Evolutionary conservation across 352 stramenopile species (phyloP), one percentile per base, ranked within the genome.

Genomic region (Globisporangium mamillatum): DNA sequence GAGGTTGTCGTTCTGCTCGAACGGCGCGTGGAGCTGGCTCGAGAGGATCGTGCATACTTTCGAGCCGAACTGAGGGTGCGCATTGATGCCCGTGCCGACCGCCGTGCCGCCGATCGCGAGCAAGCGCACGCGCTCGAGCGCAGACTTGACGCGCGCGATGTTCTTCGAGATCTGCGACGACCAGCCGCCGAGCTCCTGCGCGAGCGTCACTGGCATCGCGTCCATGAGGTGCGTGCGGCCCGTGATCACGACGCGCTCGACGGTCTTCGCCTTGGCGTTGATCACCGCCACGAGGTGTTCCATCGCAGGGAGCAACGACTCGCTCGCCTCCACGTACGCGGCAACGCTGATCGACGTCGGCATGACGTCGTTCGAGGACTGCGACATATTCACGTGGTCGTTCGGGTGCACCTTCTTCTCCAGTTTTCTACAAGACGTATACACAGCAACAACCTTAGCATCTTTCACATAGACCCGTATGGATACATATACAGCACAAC

Each of bases 381-480:
- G 82, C 18, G 74, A 86, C 77, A 88, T 90, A 72, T 90, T 90
- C 25, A 90, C 76, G 64, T 90, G 78, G 71, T 90, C 82, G 69
- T 90, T 90, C 38, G 82, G 82, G 67, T 88, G 80, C n/a, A 99
- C 92, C 7, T 88, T 94, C 18, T 69, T 75, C 64, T 89, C 90
- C 7, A 98, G 81, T 64, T 72, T 71, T 60, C 78, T 79, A 38
- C 84, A 65, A 94, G 76, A 74, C 85, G 77, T 88, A 95, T 8
- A 38, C 8, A 20, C 8, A 52, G 3, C 5, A 7, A 52, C 10
- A 24, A 9, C 44, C 18, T 52, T 24, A 52, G 44, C 18, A 20
- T 22, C 18, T 44, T 14, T 27, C 57, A 34, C 7, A 29, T 36
- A 53, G 6, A 34, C 18, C 9, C 24, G 18, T 7, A 20, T n/a